These are phyloP conservation scores for Apophysomyces variabilis DNA, from an alignment of 371 early-diverging fungal genomes.

Conservation along the genomic window DNA sequence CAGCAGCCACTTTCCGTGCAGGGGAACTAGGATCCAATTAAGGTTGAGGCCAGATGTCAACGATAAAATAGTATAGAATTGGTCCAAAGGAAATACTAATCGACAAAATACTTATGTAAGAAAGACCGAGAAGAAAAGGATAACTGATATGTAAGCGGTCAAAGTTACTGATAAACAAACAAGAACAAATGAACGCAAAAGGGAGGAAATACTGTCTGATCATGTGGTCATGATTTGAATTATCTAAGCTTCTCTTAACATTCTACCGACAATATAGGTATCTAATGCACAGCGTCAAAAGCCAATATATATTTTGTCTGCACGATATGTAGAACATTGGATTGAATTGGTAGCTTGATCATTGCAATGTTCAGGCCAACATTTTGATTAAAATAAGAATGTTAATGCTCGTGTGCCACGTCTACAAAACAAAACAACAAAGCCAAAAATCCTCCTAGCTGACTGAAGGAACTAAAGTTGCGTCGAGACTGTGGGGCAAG, in stretches of 20 bases:
- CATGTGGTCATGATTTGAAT: too few species aligned
- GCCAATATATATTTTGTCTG: conserved; percentile 61
- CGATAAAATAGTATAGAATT: conserved; percentile 50
- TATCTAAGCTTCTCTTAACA: too few species aligned
- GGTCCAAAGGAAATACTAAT: conserved; percentile 22
- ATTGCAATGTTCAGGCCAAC: conserved; percentile 45
- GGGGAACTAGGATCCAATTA: conserved; percentile 61
- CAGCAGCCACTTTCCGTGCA: conserved; percentile 36
- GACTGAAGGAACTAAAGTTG: background rate
- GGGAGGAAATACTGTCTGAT: too few species aligned
- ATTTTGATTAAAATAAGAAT: conserved; percentile 53
- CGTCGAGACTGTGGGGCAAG: conserved; percentile 11
- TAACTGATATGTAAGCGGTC: conserved; percentile 49
- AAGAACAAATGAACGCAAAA: too few species aligned
- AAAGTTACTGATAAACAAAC: too few species aligned
- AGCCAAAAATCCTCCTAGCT: background rate
- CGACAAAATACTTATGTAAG: conserved; percentile 40
- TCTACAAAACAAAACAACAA: conserved; percentile 30
- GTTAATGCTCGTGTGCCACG: conserved; percentile 62
- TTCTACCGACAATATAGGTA: conserved; percentile 3
- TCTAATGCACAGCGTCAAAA: conserved; percentile 54
- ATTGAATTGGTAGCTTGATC: conserved; percentile 44
- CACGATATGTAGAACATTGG: conserved; percentile 59
- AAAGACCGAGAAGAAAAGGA: conserved; percentile 61
- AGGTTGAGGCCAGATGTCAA: conserved; percentile 57